These are phyloP conservation scores for Melampsora larici-populina DNA, from an alignment of 1,284 basidiomycete species.

Conservation along the genomic window DNA sequence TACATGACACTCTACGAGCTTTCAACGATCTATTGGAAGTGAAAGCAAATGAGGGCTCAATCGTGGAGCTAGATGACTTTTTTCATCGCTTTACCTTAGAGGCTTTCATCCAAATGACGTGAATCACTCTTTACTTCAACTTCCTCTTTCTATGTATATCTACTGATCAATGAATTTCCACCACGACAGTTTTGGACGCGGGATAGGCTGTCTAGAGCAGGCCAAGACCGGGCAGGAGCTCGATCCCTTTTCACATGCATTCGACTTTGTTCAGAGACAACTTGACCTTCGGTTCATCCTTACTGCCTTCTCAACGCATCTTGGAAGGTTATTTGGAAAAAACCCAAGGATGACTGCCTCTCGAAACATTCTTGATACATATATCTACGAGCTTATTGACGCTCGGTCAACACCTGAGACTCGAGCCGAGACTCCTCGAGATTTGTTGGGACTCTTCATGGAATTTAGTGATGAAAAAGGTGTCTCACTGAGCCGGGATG, in stretches of 20 bases:
- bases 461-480: constrained; percentile 43
- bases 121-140: not conserved
- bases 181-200: constrained; percentile 25
- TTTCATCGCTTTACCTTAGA: constrained; percentile 40
- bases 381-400: constrained; percentile 42
- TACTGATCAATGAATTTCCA: constrained; percentile 3
- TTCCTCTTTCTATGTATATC: not conserved
- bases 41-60: constrained; percentile 17
- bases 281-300: constrained; percentile 38
- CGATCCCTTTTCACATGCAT: constrained; percentile 36
- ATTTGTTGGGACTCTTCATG: constrained; percentile 46
- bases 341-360: constrained; percentile 34
- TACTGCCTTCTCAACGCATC: constrained; percentile 16
- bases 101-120: constrained; percentile 43
- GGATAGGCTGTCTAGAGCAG: constrained; percentile 30
- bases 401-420: constrained; percentile 17
- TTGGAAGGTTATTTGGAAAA: constrained; percentile 29
- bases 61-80: constrained; percentile 34
- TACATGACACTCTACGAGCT: constrained; percentile 34
- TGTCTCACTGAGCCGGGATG: constrained; percentile 38
- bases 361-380: constrained; percentile 33
- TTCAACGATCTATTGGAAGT: constrained; percentile 35
- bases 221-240: constrained; percentile 8
- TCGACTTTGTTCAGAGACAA: constrained; percentile 44
- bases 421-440: not conserved